A percentile compares a stretch with the other conserved stretches of the same genome.
phyloP scores from a whole-genome alignment of 2,329 filamentous ascomycete genomes.

The Diplodia mutila region DNA sequence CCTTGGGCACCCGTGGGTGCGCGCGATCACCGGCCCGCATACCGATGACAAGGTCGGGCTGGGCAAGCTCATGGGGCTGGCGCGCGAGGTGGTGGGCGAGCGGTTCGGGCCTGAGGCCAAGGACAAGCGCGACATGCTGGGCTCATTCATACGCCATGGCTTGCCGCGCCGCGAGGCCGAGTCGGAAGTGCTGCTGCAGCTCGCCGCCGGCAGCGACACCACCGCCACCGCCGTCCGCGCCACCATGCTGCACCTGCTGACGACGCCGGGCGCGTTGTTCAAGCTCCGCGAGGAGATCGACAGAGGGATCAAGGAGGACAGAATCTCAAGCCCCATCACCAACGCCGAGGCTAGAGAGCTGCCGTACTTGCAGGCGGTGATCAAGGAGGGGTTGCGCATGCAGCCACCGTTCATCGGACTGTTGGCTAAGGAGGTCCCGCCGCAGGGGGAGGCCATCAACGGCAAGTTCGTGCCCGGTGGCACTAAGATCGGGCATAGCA shows the following conservation, averaged over 20 bases:
- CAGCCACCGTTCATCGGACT: constrained; percentile 47
- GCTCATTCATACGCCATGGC: constrained; percentile 52
- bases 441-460: constrained; percentile 36
- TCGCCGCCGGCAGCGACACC: constrained; percentile 62
- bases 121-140: constrained; percentile 56
- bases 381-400: constrained; percentile 53
- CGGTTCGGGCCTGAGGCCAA: constrained; percentile 50
- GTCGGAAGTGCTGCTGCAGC: constrained; percentile 51
- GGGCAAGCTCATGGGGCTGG: constrained; percentile 37
- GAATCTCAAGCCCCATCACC: constrained; percentile 51
- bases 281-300: constrained; percentile 54
- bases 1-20: constrained; percentile 40
- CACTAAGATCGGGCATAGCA: constrained; percentile 40
- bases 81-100: constrained; percentile 51
- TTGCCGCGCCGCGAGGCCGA: constrained; percentile 47
- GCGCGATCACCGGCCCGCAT: constrained; percentile 42
- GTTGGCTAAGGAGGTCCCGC: constrained; percentile 39
- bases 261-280: constrained; percentile 51
- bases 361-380: constrained; percentile 51
- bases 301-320: constrained; percentile 49
- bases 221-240: constrained; percentile 60
- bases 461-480: constrained; percentile 39
- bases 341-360: constrained; percentile 50
- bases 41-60: constrained; percentile 27
- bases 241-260: constrained; percentile 58